phyloP scores from a whole-genome alignment of 371 early-diverging fungal species.

The Batkoa obscura region DNA sequence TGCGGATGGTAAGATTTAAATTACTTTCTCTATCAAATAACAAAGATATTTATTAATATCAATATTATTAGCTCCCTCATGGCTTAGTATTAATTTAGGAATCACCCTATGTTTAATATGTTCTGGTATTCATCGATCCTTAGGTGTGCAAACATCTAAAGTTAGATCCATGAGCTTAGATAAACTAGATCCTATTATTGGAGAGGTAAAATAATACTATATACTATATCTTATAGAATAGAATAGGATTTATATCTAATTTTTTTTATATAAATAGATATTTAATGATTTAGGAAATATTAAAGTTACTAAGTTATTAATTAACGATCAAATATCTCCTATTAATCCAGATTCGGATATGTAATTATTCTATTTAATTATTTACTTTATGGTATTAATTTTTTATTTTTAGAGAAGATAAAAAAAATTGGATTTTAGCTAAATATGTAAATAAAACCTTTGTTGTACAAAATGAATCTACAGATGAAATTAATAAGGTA shows the following conservation, averaged over 20 bases:
- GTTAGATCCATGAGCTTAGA: conserved; percentile 71
- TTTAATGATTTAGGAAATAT: conserved; percentile 54
- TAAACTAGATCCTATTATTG: conserved; percentile 66
- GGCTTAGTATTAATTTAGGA: conserved; percentile 88
- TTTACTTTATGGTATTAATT: neutral
- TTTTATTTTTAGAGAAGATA: conserved; percentile 21
- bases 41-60: no score
- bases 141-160: conserved; percentile 83
- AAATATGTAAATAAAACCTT: conserved; percentile 57
- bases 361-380: neutral
- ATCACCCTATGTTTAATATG: conserved; percentile 90
- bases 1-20: conserved; percentile 11
- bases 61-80: conserved; percentile 39
- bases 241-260: neutral
- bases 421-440: conserved; percentile 42
- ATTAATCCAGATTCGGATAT: neutral
- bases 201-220: conserved; percentile 24
- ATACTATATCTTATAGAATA: neutral
- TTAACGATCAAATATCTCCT: neutral
- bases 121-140: conserved; percentile 88
- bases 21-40: neutral
- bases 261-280: no score
- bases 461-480: neutral
- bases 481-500: neutral
- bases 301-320: conserved; percentile 38